Conservation (phyloP, 352 stramenopile genomes). For the Pythium pyrilobum region DNA sequence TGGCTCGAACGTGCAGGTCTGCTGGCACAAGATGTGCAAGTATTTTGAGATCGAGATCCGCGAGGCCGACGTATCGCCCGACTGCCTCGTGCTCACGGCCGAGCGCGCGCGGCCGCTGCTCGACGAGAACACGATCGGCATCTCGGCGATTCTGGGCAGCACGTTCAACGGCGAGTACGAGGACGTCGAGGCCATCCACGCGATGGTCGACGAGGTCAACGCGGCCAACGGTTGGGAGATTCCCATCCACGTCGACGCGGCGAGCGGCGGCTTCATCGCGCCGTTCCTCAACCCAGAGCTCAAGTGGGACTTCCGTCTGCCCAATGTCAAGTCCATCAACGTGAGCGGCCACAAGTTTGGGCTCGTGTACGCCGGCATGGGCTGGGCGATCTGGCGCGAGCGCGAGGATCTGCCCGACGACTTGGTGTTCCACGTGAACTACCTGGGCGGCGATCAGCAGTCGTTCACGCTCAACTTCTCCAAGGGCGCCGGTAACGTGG, state of each 20-base stretch:
- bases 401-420: conserved; percentile 74
- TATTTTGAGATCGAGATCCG: conserved; percentile 93
- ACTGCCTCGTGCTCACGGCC: conserved; percentile 82
- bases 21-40: conserved; percentile 94
- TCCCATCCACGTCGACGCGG: conserved; percentile 89
- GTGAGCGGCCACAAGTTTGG: conserved; percentile 94
- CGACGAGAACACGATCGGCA: conserved; percentile 92
- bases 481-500: conserved; percentile 85
- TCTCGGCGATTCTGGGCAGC: conserved; percentile 89
- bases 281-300: conserved; percentile 88
- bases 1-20: conserved; percentile 89
- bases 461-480: conserved; percentile 94
- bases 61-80: conserved; percentile 81
- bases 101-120: conserved; percentile 67
- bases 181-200: conserved; percentile 87
- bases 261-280: conserved; percentile 90
- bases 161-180: conserved; percentile 94
- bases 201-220: conserved; percentile 84
- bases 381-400: conserved; percentile 90
- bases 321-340: conserved; percentile 91
- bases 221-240: conserved; percentile 79
- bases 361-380: conserved; percentile 90
- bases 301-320: conserved; percentile 87
- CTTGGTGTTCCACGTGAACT: conserved; percentile 91
- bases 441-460: conserved; percentile 86